These are phyloP conservation scores for Martensiomyces pterosporus DNA, from an alignment of 192 early-diverging fungal genomes.

Conservation along the genomic window DNA sequence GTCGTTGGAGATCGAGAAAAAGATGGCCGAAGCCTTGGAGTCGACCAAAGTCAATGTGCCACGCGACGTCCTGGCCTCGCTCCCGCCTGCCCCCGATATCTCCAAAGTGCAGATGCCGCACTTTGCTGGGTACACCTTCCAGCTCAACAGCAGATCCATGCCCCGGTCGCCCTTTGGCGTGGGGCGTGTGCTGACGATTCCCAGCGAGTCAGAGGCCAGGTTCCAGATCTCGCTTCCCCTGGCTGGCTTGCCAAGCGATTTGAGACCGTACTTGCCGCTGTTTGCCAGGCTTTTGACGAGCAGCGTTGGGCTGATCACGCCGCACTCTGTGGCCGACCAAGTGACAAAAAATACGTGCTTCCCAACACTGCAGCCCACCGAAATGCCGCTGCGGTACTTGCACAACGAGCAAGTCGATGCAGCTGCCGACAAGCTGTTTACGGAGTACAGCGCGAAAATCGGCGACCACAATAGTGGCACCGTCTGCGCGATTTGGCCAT, in stretches of 20 bases:
- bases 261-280: conserved; percentile 34
- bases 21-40: conserved; percentile 40
- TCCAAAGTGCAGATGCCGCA: conserved; percentile 22
- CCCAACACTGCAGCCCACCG: conserved; percentile 16
- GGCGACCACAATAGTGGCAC: conserved; percentile 19
- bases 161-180: conserved; percentile 30
- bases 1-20: conserved; percentile 23
- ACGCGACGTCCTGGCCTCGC: conserved; percentile 51
- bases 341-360: conserved; percentile 13
- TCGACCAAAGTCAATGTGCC: conserved; percentile 49
- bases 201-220: conserved; percentile 13
- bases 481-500: conserved; percentile 23
- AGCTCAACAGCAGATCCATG: conserved; percentile 1
- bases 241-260: conserved; percentile 21
- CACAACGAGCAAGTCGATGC: conserved; percentile 32
- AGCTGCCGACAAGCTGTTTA: conserved; percentile 11
- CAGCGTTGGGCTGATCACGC: conserved; percentile 28
- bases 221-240: conserved; percentile 44
- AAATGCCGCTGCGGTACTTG: conserved; percentile 37
- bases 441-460: conserved; percentile 24
- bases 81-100: conserved; percentile 69
- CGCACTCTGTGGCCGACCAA: conserved; percentile 12
- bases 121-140: conserved; percentile 22
- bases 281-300: conserved; percentile 22
- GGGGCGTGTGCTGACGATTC: conserved; percentile 28